Base-by-base conservation (phyloP, 495 filamentous ascomycete genomes). In the Entonaema liquescens region DNA sequence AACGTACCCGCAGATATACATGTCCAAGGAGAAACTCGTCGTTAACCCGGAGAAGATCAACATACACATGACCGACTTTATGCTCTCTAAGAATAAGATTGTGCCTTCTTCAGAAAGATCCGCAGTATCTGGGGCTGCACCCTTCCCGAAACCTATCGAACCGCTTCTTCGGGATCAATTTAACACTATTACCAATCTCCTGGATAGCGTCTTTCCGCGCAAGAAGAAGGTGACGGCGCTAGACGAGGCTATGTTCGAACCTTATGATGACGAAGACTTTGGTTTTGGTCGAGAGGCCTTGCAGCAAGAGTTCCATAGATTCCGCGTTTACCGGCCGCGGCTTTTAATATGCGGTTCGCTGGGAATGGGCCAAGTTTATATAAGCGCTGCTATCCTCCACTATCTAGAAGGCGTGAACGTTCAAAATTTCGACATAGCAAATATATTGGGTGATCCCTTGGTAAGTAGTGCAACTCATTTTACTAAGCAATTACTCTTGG, bases 1-100 rank as follows among this genome's bases (percentile, higher is more conserved):
- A 62, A 92, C 91, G 19, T 99, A 95, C 76, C 95, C 95, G 8
- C 96, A 99, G 75, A 97, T 99, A 54, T 99, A 99, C 83, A 86
- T 88, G 58, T 95, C 95, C 0, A 88, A 92, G 72, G 86, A 96
- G 76, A 98, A 98, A 79, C 90, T 98, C 31, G 78, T 94, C 28
- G 94, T 98, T 61, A 90, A 98, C 73, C 91, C 93, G 0, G 87
- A 88, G 57, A 91, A 86, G 65, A 95, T 99, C 71, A 88, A 89
- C 26, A 88, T 98, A 59, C 88, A 89, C 25, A 91, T 96, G 13
- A 94, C 94, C 68, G 95, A 99, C 77, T 98, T 99, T 76, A 97
- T 98, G 91, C 84, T 97, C 21, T 95, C 96, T 0, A 86, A 96
- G 76, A 97, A 97, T 79, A 97, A 95, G 77, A 93, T 98, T 81